phyloP scores from a whole-genome alignment of 1,284 basidiomycete species.

The Trichosporon coremiiforme region DNA sequence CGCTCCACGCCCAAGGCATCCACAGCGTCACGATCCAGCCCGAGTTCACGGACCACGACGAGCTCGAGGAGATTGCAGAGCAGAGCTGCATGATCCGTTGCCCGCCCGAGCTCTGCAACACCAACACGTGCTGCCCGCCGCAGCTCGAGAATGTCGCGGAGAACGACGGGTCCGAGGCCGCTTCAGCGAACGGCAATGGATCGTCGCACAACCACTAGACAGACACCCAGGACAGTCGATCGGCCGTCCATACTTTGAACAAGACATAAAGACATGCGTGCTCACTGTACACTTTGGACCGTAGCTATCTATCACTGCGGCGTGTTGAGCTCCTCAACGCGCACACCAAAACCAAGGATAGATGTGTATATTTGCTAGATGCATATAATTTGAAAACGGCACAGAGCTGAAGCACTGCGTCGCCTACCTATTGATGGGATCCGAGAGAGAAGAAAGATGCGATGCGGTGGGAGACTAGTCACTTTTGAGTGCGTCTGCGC shows the following conservation, averaged over 20 bases:
- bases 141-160: constrained; percentile 44
- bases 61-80: constrained; percentile 33
- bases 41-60: constrained; percentile 43
- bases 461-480: constrained; percentile 8
- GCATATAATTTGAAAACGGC: constrained; percentile 14
- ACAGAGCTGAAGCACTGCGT: background rate
- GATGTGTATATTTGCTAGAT: constrained; percentile 14
- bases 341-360: background rate
- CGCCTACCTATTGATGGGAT: background rate
- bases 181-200: constrained; percentile 5
- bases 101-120: constrained; percentile 55
- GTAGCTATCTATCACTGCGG: background rate
- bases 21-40: constrained; percentile 85
- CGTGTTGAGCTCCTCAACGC: too few species aligned
- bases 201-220: constrained; percentile 25
- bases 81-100: constrained; percentile 55
- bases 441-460: background rate
- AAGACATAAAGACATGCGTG: constrained; percentile 2
- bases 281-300: constrained; percentile 9
- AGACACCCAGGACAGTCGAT: too few species aligned
- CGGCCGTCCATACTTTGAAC: background rate
- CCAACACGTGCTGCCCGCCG: constrained; percentile 55
- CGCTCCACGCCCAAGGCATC: constrained; percentile 85
- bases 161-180: constrained; percentile 31
- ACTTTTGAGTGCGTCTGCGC: background rate